Evolutionary conservation across 441 rosid species (phyloP).

Genomic region (Daphne laureola): DNA sequence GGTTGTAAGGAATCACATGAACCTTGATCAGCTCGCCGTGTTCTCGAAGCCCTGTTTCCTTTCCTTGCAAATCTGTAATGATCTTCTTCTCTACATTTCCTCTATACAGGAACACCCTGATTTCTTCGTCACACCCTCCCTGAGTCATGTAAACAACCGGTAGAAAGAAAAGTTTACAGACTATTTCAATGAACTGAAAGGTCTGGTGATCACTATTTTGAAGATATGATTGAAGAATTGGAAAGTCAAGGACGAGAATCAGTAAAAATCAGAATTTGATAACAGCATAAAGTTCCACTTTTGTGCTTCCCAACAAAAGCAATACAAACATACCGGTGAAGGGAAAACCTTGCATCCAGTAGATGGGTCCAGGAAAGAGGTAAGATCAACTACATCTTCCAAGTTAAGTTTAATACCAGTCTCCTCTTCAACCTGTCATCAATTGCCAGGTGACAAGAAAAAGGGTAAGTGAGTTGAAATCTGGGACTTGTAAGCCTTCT

Average conservation of each 20-base stretch:
- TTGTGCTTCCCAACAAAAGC: constrained; percentile 1
- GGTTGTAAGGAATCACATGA: constrained; percentile 27
- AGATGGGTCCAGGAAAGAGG: constrained; percentile 69
- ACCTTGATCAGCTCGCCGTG: constrained; percentile 82
- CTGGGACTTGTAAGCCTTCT: not conserved
- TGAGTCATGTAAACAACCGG: constrained; percentile 17
- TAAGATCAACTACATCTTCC: constrained; percentile 79
- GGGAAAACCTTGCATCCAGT: constrained; percentile 63
- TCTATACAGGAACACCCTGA: constrained; percentile 48
- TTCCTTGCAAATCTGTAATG: constrained; percentile 61
- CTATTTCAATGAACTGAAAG: no score
- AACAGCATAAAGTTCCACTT: not conserved
- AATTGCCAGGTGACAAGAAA: constrained; percentile 3
- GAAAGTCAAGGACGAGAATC: no score
- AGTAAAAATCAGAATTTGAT: not conserved
- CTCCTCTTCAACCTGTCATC: constrained; percentile 80
- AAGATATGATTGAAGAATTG: no score
- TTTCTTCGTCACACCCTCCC: constrained; percentile 95
- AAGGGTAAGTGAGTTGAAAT: not conserved
- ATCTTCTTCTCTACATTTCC: constrained; percentile 43
- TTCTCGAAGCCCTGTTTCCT: constrained; percentile 61
- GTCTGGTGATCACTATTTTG: no score
- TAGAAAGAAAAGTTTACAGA: constrained; percentile 1
- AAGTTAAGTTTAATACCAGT: constrained; percentile 61
- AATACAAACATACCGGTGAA: constrained; percentile 56